A percentile compares a stretch with the other conserved stretches of the same genome.
phyloP scores from a whole-genome alignment of 1,139 yeast genomes.

The Tardiomyces digboiensis region DNA sequence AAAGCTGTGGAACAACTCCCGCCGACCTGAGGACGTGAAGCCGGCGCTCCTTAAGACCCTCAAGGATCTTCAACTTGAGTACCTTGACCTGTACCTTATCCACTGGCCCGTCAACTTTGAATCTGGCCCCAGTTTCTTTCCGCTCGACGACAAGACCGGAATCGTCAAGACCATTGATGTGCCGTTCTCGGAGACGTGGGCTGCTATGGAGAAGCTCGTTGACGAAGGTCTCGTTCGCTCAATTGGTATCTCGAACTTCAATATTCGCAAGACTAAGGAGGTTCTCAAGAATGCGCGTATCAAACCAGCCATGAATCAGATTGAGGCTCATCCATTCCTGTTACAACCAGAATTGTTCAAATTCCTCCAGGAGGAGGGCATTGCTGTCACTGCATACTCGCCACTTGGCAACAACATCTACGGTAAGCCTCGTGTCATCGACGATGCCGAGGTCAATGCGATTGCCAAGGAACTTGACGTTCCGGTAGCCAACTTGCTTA shows the following conservation, averaged over 20 bases:
- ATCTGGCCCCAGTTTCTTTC: constrained; percentile 32
- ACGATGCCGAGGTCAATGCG: constrained; percentile 37
- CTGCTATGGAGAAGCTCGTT: constrained; percentile 32
- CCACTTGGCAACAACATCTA: constrained; percentile 73
- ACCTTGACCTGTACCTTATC: constrained; percentile 72
- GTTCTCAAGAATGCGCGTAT: constrained; percentile 38
- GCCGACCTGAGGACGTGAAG: constrained; percentile 37
- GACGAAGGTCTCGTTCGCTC: constrained; percentile 39
- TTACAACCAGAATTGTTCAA: constrained; percentile 59
- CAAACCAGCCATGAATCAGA: constrained; percentile 65
- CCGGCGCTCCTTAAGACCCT: constrained; percentile 54
- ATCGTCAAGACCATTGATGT: constrained; percentile 40
- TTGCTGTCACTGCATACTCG: constrained; percentile 64
- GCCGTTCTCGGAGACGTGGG: constrained; percentile 56
- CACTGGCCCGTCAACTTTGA: constrained; percentile 65
- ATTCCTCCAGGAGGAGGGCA: constrained; percentile 43
- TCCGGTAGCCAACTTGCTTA: constrained; percentile 38
- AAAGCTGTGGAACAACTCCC: constrained; percentile 39
- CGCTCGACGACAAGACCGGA: constrained; percentile 47
- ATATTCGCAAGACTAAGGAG: constrained; percentile 39
- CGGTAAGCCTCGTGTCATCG: constrained; percentile 52
- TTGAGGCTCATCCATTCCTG: constrained; percentile 69
- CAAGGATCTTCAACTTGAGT: constrained; percentile 57
- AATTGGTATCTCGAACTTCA: constrained; percentile 60
- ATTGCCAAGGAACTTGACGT: constrained; percentile 47